Evolutionary conservation across 495 filamentous ascomycete species (phyloP), one percentile per base, ranked within the genome.

Genomic region (Penicillium malachiteum): DNA sequence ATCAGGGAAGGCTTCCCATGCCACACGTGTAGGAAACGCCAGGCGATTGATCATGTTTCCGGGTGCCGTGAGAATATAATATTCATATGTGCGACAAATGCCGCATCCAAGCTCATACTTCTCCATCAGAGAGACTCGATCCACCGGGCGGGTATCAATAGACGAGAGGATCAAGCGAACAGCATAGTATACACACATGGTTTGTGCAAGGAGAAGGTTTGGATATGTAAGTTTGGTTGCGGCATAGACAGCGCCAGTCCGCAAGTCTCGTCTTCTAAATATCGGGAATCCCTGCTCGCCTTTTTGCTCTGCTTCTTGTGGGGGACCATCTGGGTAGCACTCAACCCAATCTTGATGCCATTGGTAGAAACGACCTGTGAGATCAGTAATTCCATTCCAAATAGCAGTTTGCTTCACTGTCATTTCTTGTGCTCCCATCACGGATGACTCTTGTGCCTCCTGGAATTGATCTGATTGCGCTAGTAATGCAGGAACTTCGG

Each of bases 21-120:
- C 75, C 1, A 78, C 73, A 3, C 75, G 68, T 6, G 71, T 69
- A 0, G 73, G 63, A 35, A 78, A 76, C 0, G 72, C 73, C n/a
- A 78, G 70, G 0, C 75, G 73, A 51, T 76, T 78, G 53, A 78
- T 76, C 75, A 78, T 76, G 48, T 76, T 76, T 0, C 75, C 73
- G 0, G 72, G 71, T 0, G 73, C 66, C 6, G 59, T 74, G 3
- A 68, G 54, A 10, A 78, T 72, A 48, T 76, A 78, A 57, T 62
- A 76, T 47, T 75, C 71, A 13, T 75, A 52, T 11, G 68, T 67
- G n/a, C 73, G 75, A 40, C 69, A 74, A 50, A 78, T 76, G 2
- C 65, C 69, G 44, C 75, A 78, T 3, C 63, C 75, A 5, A 76
- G 55, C 1, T 64, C 63, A 31, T 78, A 78, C 47, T 74, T 71